These are phyloP conservation scores for Blastobotrys arbuscula DNA, from an alignment of 1,139 yeast species.

Conservation along the genomic window DNA sequence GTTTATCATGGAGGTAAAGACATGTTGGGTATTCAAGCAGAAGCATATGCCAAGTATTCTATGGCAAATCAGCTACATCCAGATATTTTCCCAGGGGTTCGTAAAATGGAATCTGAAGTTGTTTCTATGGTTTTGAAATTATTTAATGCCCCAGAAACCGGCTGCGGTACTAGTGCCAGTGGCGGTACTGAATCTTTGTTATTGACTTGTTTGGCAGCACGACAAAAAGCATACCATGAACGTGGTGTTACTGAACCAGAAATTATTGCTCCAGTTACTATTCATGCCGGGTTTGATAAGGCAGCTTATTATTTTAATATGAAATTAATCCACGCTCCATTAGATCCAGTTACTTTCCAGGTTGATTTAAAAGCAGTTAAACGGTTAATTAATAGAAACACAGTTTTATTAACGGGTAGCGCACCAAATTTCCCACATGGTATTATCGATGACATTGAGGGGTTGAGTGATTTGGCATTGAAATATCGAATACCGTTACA, in stretches of 20 bases:
- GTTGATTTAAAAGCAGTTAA: slow-evolving; percentile 63
- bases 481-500: slow-evolving; percentile 71
- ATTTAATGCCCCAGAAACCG: slow-evolving; percentile 66
- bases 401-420: slow-evolving; percentile 81
- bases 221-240: slow-evolving; percentile 56
- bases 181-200: slow-evolving; percentile 97
- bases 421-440: slow-evolving; percentile 99
- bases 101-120: slow-evolving; percentile 94
- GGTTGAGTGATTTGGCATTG: slow-evolving; percentile 60
- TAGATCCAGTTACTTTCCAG: slow-evolving; percentile 61
- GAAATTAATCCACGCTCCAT: slow-evolving; percentile 72
- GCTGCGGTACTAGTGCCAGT: slow-evolving; percentile 86
- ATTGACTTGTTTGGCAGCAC: slow-evolving; percentile 80
- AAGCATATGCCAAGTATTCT: slow-evolving; percentile 69
- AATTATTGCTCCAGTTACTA: slow-evolving; percentile 80
- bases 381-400: slow-evolving; percentile 64
- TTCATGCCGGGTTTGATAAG: slow-evolving; percentile 94
- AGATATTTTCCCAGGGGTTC: slow-evolving; percentile 92
- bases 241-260: slow-evolving; percentile 71
- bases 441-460: slow-evolving; percentile 80
- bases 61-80: slow-evolving; percentile 96
- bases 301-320: slow-evolving; percentile 90
- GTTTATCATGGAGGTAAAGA: slow-evolving; percentile 92
- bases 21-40: slow-evolving; percentile 62
- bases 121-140: slow-evolving; percentile 82